phyloP scores from a whole-genome alignment of 192 early-diverging fungal genomes.

The Cetraspora pellucida region DNA sequence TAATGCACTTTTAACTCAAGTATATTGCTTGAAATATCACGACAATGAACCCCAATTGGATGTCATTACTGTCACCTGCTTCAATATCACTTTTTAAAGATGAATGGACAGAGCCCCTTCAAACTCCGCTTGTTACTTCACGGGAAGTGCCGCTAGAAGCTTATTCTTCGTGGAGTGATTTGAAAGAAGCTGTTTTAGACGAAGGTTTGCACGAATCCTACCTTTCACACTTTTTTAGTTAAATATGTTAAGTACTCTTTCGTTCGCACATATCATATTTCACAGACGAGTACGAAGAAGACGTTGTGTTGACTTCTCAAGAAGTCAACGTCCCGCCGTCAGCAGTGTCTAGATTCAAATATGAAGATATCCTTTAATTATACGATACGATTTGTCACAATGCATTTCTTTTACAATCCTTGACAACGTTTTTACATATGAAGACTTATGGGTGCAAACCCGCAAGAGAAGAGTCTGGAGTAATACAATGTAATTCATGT shows the following conservation, averaged over 20 bases:
- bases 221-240: neutral
- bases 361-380: constrained; percentile 25
- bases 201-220: constrained; percentile 1
- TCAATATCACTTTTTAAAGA: constrained; percentile 13
- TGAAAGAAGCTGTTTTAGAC: neutral
- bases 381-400: neutral
- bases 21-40: too few species aligned
- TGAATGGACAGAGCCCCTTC: neutral
- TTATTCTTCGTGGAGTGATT: constrained; percentile 20
- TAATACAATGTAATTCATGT: constrained; percentile 71
- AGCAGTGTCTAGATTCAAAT: neutral
- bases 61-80: neutral
- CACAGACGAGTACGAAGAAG: neutral
- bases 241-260: neutral
- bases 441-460: constrained; percentile 59
- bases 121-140: neutral
- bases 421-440: constrained; percentile 37
- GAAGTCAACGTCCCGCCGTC: neutral
- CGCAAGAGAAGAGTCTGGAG: constrained; percentile 61
- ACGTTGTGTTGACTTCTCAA: neutral
- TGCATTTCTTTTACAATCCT: neutral
- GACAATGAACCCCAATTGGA: neutral
- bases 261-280: neutral
- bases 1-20: too few species aligned
- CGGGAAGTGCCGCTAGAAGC: neutral